phyloP scores from a whole-genome alignment of 2,329 filamentous ascomycete genomes.

The Sporothrix brasiliensis region DNA sequence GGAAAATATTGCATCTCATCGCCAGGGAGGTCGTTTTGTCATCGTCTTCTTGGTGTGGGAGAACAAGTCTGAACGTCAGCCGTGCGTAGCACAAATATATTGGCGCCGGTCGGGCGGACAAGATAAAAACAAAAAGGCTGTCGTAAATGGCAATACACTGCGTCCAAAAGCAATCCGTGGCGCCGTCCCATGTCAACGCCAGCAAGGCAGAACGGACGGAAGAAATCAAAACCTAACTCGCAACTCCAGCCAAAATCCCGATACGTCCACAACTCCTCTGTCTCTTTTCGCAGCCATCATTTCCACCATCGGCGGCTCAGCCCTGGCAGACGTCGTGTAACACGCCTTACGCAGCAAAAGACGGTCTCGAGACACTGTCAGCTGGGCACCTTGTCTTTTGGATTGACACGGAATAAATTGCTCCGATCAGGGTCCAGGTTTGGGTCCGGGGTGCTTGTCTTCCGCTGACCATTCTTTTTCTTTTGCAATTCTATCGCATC shows the following conservation, averaged over 20 bases:
- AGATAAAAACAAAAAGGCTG: not conserved
- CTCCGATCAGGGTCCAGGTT: not conserved
- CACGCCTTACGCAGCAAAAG: not conserved
- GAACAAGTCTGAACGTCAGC: not conserved
- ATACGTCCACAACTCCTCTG: not conserved
- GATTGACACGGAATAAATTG: not conserved
- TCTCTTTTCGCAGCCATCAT: not conserved
- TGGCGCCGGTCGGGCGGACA: not conserved
- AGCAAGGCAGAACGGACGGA: too few relatives aligned
- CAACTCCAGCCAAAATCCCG: too few relatives aligned
- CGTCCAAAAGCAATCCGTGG: not conserved
- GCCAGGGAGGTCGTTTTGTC: too few relatives aligned
- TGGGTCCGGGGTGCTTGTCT: not conserved
- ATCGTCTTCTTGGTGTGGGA: not conserved
- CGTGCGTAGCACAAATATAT: slow-evolving; percentile 9
- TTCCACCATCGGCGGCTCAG: not conserved
- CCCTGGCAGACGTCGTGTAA: not conserved
- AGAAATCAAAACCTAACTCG: too few relatives aligned
- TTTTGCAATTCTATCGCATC: too few relatives aligned
- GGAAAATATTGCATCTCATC: not conserved
- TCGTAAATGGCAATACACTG: not conserved
- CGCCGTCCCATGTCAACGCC: too few relatives aligned
- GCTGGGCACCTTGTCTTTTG: not conserved
- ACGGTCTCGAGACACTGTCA: not conserved
- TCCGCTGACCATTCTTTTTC: not conserved